Conservation (phyloP, 1,284 basidiomycete genomes). For the Ustilago loliicola region DNA sequence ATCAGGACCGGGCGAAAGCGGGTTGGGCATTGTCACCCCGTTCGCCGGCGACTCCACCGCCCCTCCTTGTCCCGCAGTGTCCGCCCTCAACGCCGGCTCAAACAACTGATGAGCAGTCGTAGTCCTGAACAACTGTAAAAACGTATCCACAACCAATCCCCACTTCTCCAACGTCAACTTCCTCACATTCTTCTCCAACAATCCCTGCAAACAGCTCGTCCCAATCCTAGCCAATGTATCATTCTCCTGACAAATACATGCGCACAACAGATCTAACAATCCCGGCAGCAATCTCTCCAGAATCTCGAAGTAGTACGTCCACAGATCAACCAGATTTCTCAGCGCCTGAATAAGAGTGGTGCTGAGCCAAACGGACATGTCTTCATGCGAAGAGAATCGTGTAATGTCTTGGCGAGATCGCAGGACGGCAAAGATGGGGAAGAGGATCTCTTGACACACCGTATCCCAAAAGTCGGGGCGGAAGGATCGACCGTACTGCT, state of each 20-base stretch:
- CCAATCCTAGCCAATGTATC: constrained; percentile 98
- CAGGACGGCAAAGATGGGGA: constrained; percentile 98
- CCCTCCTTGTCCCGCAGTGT: constrained; percentile 73
- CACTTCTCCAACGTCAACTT: constrained; percentile 88
- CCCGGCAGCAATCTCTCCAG: constrained; percentile 91
- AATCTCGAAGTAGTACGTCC: constrained; percentile 94
- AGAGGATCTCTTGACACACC: constrained; percentile 94
- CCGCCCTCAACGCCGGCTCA: constrained; percentile 80
- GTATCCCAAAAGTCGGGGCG: constrained; percentile 96
- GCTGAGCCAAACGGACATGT: constrained; percentile 99
- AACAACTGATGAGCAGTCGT: constrained; percentile 98
- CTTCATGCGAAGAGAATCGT: constrained; percentile 94
- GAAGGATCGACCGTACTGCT: constrained; percentile 87
- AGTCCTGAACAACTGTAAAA: constrained; percentile 94
- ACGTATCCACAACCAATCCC: constrained; percentile 92
- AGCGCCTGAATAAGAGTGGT: constrained; percentile 99
- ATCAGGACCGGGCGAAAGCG: constrained; percentile 58
- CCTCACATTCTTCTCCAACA: constrained; percentile 91
- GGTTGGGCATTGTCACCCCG: constrained; percentile 23
- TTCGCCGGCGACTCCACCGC: constrained; percentile 31
- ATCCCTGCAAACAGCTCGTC: constrained; percentile 95
- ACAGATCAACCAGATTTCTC: constrained; percentile 93
- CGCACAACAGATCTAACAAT: constrained; percentile 89
- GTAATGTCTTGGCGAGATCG: constrained; percentile 85
- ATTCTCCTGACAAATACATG: constrained; percentile 92